Percentiles rank a stretch among this genome's conserved stretches.
phyloP scores from a whole-genome alignment of 768 basidiomycete species.

The Hygrocybe coccinea region DNA sequence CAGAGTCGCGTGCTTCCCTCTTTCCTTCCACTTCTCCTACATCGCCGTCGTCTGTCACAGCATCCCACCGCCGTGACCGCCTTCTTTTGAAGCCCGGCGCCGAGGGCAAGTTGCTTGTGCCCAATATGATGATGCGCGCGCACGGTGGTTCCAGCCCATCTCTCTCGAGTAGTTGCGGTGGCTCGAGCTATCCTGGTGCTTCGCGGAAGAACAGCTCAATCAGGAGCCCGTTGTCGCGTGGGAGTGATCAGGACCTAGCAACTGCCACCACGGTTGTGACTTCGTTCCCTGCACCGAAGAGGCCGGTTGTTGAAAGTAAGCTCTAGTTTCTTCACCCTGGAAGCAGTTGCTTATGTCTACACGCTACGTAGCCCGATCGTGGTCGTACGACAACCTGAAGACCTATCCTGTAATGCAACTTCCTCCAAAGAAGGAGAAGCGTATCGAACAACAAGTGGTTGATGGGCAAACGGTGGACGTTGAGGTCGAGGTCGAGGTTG shows the following conservation, averaged over 20 bases:
- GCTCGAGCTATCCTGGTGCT: constrained; percentile 15
- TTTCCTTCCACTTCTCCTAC: constrained; percentile 32
- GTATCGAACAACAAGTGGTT: constrained; percentile 46
- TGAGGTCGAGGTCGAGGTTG: constrained; percentile 51
- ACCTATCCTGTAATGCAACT: constrained; percentile 62
- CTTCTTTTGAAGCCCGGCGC: constrained; percentile 54
- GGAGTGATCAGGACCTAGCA: constrained; percentile 16
- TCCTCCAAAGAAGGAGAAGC: constrained; percentile 54
- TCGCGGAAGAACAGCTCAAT: constrained; percentile 17
- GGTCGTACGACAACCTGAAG: constrained; percentile 70
- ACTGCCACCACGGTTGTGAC: constrained; percentile 14
- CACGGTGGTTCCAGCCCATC: constrained; percentile 35
- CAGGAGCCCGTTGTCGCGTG: constrained; percentile 32
- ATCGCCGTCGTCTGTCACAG: constrained; percentile 35
- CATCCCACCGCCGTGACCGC: constrained; percentile 42
- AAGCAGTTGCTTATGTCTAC: background rate
- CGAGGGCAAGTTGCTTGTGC: constrained; percentile 59
- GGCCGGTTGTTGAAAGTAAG: constrained; percentile 51
- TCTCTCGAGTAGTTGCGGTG: constrained; percentile 33
- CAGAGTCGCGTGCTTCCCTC: constrained; percentile 44
- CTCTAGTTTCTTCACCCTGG: constrained; percentile 3
- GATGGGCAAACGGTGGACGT: constrained; percentile 48
- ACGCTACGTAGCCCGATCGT: constrained; percentile 50
- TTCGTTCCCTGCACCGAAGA: constrained; percentile 20
- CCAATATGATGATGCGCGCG: constrained; percentile 40